phyloP scores from a whole-genome alignment of 805 yeast species.

The Yamadazyma paraphyllophila region DNA sequence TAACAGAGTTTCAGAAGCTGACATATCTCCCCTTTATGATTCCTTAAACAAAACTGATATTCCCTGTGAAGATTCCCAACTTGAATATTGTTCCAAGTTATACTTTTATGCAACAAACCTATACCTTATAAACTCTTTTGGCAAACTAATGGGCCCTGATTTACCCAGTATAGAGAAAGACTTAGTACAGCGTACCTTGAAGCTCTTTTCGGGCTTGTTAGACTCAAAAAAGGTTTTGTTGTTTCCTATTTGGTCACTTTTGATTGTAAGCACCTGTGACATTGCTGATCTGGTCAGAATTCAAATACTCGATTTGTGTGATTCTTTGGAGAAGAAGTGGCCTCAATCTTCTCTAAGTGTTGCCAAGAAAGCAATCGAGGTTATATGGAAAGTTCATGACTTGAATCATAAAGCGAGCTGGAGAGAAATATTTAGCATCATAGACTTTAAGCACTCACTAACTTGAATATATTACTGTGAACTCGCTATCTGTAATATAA shows the following conservation, averaged over 20 bases:
- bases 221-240: slow-evolving; percentile 3
- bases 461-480: slow-evolving; percentile 17
- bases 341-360: slow-evolving; percentile 23
- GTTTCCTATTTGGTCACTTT: slow-evolving; percentile 31
- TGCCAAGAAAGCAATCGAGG: slow-evolving; percentile 20
- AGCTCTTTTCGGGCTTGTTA: background rate
- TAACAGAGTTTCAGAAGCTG: slow-evolving; percentile 6
- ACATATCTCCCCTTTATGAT: background rate
- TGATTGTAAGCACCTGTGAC: slow-evolving; percentile 20
- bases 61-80: slow-evolving; percentile 5
- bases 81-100: slow-evolving; percentile 18
- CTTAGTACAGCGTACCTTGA: background rate
- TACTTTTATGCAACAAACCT: slow-evolving; percentile 18
- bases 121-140: slow-evolving; percentile 7
- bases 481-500: no score
- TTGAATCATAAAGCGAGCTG: slow-evolving; percentile 20
- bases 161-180: background rate
- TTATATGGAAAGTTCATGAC: slow-evolving; percentile 27
- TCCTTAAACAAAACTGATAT: background rate
- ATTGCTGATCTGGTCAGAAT: slow-evolving; percentile 16
- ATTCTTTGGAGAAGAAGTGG: slow-evolving; percentile 20
- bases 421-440: slow-evolving; percentile 23
- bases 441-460: slow-evolving; percentile 21
- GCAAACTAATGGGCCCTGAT: background rate
- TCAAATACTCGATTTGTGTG: slow-evolving; percentile 17